Conservation (phyloP, 139 green algal genomes). For the Picochlorum sp. region DNA sequence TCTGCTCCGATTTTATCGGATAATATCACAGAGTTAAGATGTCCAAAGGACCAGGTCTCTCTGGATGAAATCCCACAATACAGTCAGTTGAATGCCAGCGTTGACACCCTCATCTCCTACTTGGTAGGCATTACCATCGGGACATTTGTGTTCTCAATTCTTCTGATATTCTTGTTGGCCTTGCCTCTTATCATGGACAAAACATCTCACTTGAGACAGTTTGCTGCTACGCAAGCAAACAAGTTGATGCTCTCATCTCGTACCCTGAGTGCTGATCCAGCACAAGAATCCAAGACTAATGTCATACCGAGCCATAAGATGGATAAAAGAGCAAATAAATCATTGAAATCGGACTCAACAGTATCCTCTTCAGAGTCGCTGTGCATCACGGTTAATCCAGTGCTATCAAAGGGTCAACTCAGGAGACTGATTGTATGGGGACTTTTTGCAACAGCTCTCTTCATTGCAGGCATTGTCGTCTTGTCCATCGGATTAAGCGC, state of each 20-base stretch:
- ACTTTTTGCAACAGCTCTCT: not conserved
- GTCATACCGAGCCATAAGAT: too few relatives aligned
- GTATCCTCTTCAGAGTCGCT: too few relatives aligned
- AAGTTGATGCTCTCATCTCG: too few relatives aligned
- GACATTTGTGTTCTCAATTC: not conserved
- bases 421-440: not conserved
- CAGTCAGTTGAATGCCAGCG: not conserved
- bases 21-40: not conserved
- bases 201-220: not conserved
- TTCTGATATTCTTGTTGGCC: too few relatives aligned
- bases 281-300: too few relatives aligned
- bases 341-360: too few relatives aligned
- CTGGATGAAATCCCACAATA: too few relatives aligned
- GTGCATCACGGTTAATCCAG: not conserved
- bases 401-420: not conserved
- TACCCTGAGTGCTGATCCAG: too few relatives aligned
- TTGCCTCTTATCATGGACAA: constrained; percentile 4
- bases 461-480: not conserved
- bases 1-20: not conserved
- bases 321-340: too few relatives aligned
- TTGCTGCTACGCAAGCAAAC: not conserved
- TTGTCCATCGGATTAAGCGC: not conserved
- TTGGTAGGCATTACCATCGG: not conserved
- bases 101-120: not conserved
- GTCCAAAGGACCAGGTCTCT: not conserved